Conservation (phyloP, 2,329 filamentous ascomycete species). For the Venturia effusa region DNA sequence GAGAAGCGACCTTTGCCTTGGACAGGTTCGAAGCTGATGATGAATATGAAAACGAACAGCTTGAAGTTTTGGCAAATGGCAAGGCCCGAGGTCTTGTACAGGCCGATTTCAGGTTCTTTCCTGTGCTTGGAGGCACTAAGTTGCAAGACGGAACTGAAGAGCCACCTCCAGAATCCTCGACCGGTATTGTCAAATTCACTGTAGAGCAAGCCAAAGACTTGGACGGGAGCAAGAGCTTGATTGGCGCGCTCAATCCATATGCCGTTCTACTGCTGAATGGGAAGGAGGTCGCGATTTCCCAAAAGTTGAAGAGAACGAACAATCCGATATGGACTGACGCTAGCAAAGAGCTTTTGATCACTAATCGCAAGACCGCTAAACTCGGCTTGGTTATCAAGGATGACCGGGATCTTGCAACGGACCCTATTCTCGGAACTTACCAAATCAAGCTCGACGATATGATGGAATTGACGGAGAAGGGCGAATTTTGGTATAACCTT, state of each 20-base stretch:
- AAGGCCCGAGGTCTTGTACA: conserved; percentile 71
- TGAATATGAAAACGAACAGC: conserved; percentile 70
- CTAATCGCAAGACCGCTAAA: conserved; percentile 81
- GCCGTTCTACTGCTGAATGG: conserved; percentile 80
- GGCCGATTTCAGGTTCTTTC: conserved; percentile 88
- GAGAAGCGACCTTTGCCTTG: conserved; percentile 72
- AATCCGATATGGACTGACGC: conserved; percentile 93
- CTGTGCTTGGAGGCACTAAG: conserved; percentile 64
- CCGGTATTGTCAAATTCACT: conserved; percentile 86
- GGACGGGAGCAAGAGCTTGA: conserved; percentile 81
- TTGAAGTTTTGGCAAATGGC: conserved; percentile 77
- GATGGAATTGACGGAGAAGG: conserved; percentile 80
- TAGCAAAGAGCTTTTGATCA: conserved; percentile 88
- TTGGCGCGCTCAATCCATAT: conserved; percentile 87
- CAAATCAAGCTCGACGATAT: conserved; percentile 94
- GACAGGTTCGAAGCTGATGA: conserved; percentile 68
- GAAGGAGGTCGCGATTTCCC: conserved; percentile 79
- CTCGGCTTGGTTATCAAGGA: conserved; percentile 92
- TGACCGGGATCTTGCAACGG: conserved; percentile 71
- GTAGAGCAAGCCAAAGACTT: conserved; percentile 95
- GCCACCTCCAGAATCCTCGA: conserved; percentile 78
- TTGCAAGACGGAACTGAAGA: conserved; percentile 66
- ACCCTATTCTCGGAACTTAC: conserved; percentile 81
- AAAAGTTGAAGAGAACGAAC: conserved; percentile 93
- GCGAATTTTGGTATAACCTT: conserved; percentile 93